phyloP scores from a whole-genome alignment of 805 yeast species.

The Saccharomyces kudriavzevii region DNA sequence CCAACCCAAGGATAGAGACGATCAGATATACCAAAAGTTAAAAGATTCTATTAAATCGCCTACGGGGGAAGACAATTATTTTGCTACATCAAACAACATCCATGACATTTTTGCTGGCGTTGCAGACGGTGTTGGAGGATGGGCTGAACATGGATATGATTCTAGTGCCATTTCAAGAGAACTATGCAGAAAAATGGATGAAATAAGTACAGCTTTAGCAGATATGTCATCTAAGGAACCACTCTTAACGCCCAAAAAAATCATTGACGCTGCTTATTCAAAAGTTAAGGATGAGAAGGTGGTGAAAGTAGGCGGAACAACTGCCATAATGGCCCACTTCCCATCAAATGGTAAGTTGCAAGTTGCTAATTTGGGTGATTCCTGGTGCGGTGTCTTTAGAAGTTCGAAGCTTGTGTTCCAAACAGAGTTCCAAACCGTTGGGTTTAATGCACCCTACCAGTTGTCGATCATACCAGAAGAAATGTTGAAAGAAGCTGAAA shows the following conservation, averaged over 20 bases:
- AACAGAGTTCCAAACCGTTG: slow-evolving; percentile 74
- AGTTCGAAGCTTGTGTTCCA: slow-evolving; percentile 50
- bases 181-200: slow-evolving; percentile 50
- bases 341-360: slow-evolving; percentile 43
- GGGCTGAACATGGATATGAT: slow-evolving; percentile 88
- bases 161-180: slow-evolving; percentile 82
- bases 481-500: slow-evolving; percentile 44
- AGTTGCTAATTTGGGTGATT: slow-evolving; percentile 85
- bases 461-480: slow-evolving; percentile 72
- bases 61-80: slow-evolving; percentile 72
- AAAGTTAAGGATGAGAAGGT: slow-evolving; percentile 44
- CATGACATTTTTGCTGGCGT: slow-evolving; percentile 56
- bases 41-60: slow-evolving; percentile 41
- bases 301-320: slow-evolving; percentile 87
- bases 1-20: slow-evolving; percentile 64
- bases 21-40: slow-evolving; percentile 34
- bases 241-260: slow-evolving; percentile 33
- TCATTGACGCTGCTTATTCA: slow-evolving; percentile 51
- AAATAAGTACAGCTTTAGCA: slow-evolving; percentile 12
- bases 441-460: slow-evolving; percentile 88
- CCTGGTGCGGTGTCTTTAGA: slow-evolving; percentile 87
- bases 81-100: slow-evolving; percentile 27
- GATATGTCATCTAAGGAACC: not conserved
- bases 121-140: slow-evolving; percentile 97
- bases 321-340: slow-evolving; percentile 77